These are phyloP conservation scores for Pseudocercospora macadamiae DNA, from an alignment of 2,329 filamentous ascomycete genomes.

Conservation along the genomic window DNA sequence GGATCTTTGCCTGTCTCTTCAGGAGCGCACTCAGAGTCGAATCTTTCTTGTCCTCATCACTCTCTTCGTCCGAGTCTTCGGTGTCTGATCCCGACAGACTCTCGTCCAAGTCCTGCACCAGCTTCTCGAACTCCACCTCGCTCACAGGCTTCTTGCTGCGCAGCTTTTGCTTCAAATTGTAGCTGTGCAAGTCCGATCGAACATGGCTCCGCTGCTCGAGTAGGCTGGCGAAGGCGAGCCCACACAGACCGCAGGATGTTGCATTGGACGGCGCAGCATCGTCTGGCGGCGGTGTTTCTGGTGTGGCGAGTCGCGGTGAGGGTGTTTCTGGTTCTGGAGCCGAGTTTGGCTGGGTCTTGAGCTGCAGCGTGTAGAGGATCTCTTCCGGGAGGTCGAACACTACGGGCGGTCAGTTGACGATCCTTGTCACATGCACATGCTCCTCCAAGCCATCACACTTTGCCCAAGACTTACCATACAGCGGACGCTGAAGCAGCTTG, in stretches of 20 bases:
- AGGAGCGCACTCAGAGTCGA: slow-evolving; percentile 75
- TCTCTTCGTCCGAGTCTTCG: slow-evolving; percentile 64
- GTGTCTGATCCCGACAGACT: slow-evolving; percentile 81
- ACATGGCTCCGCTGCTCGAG: slow-evolving; percentile 84
- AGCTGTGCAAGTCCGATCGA: slow-evolving; percentile 87
- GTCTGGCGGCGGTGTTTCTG: slow-evolving; percentile 31
- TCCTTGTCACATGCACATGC: neutral
- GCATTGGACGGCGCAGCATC: slow-evolving; percentile 56
- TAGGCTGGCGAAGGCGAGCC: slow-evolving; percentile 69
- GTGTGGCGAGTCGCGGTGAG: slow-evolving; percentile 1
- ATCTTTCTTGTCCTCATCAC: slow-evolving; percentile 67
- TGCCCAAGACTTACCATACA: slow-evolving; percentile 49
- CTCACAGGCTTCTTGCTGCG: slow-evolving; percentile 71
- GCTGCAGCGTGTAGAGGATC: slow-evolving; percentile 68
- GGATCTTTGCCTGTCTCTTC: slow-evolving; percentile 79
- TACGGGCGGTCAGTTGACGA: slow-evolving; percentile 40
- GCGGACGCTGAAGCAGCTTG: slow-evolving; percentile 50
- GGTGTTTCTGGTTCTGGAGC: slow-evolving; percentile 31
- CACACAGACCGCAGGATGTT: slow-evolving; percentile 81
- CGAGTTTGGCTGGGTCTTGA: slow-evolving; percentile 54
- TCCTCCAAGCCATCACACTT: neutral
- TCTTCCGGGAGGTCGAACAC: slow-evolving; percentile 82
- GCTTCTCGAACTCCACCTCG: slow-evolving; percentile 82
- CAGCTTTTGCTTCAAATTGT: slow-evolving; percentile 91
- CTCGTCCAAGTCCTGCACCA: slow-evolving; percentile 85